Base-by-base conservation (phyloP, 192 early-diverging fungal species). In the Thamnidium elegans region DNA sequence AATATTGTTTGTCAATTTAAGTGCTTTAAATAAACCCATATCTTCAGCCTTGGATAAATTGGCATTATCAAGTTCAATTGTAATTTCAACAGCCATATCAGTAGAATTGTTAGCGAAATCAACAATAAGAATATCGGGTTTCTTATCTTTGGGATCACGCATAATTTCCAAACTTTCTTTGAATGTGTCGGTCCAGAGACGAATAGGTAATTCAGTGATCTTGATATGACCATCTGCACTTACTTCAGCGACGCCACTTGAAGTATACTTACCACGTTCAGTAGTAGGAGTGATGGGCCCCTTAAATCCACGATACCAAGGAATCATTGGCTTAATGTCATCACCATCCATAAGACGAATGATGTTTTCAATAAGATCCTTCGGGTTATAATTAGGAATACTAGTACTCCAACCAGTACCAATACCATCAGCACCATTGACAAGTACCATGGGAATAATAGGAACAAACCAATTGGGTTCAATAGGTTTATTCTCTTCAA, bases 391-490 rank as follows among this genome's bases (percentile, higher is more conserved):
- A 78, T 94, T 94, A 42, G 91, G 92, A 71, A 92, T 89, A 42
- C 45, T 79, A 0, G 88, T 84, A 71, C 88, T 89, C 90, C 90
- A 92, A 0, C 86, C 96, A 9, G 97, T 99, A 39, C 95, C 97
- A 67, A 99, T 99, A 67, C 97, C 97, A 15, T 94, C 90, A 6
- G 86, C 81, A 32, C 95, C 95, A 70, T 97, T 99, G 10, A 99
- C 82, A 20, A 99, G 73, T 0, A 99, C 81, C 92, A 97, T 94
- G 1, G 95, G 97, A 3, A 97, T 63, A 19, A 99, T 87, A 0
- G 95, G 95, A 8, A 96, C 73, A 73, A 92, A 97, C 91, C 93
- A 99, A 63, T 90, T 84, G n/a, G 97, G 95, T 79, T 97, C 95
- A 44, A 99, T 92, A 44, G 73, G 72, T 64, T 90, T 86, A 20